A percentile compares a stretch with the other conserved stretches of the same genome.
phyloP scores from a whole-genome alignment of 75 land plant species.

The Chamaecyparis obtusa region DNA sequence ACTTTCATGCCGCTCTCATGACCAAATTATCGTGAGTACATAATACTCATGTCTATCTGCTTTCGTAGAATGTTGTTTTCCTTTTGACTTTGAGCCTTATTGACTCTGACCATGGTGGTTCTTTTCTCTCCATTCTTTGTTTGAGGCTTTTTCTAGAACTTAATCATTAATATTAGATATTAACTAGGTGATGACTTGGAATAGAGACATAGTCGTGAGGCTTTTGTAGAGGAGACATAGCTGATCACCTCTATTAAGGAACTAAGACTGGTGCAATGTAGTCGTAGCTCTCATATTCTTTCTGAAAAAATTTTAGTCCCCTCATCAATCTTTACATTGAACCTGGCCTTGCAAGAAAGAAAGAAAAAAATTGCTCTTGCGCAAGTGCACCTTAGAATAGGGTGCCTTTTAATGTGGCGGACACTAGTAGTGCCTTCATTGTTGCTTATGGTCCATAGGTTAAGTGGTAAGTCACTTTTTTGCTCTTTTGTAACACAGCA shows the following conservation, averaged over 20 bases:
- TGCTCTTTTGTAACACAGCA: no score
- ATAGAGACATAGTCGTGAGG: no score
- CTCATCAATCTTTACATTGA: not conserved
- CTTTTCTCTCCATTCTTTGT: not conserved
- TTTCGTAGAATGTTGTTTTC: not conserved
- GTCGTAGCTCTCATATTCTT: not conserved
- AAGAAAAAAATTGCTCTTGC: not conserved
- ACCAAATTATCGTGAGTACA: slow-evolving; percentile 34
- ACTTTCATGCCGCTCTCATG: slow-evolving; percentile 41
- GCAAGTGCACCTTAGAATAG: not conserved
- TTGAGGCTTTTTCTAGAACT: not conserved
- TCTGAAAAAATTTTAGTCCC: not conserved
- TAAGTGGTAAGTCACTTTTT: no score
- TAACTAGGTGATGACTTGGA: no score
- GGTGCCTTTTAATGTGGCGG: no score
- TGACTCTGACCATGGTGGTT: not conserved
- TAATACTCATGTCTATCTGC: not conserved
- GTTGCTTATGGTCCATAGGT: not conserved
- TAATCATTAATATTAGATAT: not conserved
- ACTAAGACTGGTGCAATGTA: not conserved
- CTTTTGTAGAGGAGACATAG: not conserved
- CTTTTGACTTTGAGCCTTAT: not conserved
- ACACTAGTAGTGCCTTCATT: no score
- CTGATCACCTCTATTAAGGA: not conserved
- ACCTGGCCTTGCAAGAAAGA: not conserved